A percentile compares a stretch with the other conserved stretches of the same genome.
phyloP scores from a whole-genome alignment of 2,329 filamentous ascomycete species.

The Monosporascus sp. region DNA sequence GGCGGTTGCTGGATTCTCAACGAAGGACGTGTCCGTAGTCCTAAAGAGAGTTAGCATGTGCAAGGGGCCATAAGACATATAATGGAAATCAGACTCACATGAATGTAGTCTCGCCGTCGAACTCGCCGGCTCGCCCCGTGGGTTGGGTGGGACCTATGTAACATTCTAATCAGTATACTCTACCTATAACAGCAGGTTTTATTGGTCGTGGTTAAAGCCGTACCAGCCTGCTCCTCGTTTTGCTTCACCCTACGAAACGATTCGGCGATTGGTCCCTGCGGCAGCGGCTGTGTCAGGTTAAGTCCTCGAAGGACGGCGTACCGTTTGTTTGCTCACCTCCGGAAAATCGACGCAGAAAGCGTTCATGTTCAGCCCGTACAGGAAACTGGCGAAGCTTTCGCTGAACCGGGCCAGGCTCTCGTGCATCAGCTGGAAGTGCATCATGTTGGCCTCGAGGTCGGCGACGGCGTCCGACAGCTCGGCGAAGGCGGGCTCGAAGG shows the following conservation, averaged over 20 bases:
- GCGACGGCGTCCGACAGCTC: constrained; percentile 92
- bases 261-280: constrained; percentile 72
- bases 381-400: constrained; percentile 91
- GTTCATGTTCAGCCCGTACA: constrained; percentile 98
- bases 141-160: constrained; percentile 19
- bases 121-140: constrained; percentile 27
- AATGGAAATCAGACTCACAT: constrained; percentile 48
- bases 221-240: constrained; percentile 46
- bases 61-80: constrained; percentile 2
- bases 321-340: constrained; percentile 53
- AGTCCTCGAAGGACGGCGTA: neutral
- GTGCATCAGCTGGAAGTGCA: constrained; percentile 95
- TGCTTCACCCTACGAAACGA: constrained; percentile 68
- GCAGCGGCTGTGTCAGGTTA: neutral
- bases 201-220: neutral
- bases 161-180: neutral
- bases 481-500: constrained; percentile 83
- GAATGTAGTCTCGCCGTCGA: constrained; percentile 73
- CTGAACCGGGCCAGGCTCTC: constrained; percentile 89
- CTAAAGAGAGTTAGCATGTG: constrained; percentile 35
- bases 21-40: constrained; percentile 87
- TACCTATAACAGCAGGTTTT: constrained; percentile 8
- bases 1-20: constrained; percentile 69
- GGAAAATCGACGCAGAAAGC: constrained; percentile 98
- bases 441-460: constrained; percentile 93